Conservation (phyloP, 192 early-diverging fungal species). For the Coemansia javaensis region DNA sequence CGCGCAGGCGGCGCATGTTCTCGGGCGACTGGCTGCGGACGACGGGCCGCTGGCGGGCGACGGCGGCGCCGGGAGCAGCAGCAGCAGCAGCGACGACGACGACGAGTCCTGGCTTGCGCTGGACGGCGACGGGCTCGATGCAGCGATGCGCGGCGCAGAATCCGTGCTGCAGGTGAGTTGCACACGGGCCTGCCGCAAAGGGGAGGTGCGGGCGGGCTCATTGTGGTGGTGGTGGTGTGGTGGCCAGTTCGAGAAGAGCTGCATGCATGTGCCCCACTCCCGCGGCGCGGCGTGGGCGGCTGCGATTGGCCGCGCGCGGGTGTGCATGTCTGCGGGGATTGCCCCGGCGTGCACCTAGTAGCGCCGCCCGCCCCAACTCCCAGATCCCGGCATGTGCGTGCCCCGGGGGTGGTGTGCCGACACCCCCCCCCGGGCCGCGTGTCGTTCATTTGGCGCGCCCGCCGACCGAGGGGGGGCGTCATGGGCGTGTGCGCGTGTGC, state of each 20-base stretch:
- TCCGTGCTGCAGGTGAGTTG: conserved; percentile 36
- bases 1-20: conserved; percentile 5
- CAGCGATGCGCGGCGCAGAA: conserved; percentile 43
- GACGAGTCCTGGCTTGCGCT: conserved; percentile 49
- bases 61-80: background rate
- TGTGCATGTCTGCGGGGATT: conserved; percentile 7
- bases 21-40: conserved; percentile 5
- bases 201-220: background rate
- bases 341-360: conserved; percentile 6
- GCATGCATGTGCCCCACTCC: conserved; percentile 23
- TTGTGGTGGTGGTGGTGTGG: background rate
- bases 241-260: conserved; percentile 12
- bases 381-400: no score
- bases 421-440: no score
- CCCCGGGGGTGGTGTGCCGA: no score
- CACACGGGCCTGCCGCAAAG: background rate
- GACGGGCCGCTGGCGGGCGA: conserved; percentile 1
- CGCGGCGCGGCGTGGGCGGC: conserved; percentile 17
- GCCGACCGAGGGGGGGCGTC: no score
- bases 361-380: no score
- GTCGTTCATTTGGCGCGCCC: no score
- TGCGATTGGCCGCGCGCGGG: conserved; percentile 25
- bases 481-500: no score
- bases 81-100: conserved; percentile 30
- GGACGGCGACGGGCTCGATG: conserved; percentile 34